phyloP scores from a whole-genome alignment of 2,329 filamentous ascomycete genomes.

The Fusarium nisikadoi region DNA sequence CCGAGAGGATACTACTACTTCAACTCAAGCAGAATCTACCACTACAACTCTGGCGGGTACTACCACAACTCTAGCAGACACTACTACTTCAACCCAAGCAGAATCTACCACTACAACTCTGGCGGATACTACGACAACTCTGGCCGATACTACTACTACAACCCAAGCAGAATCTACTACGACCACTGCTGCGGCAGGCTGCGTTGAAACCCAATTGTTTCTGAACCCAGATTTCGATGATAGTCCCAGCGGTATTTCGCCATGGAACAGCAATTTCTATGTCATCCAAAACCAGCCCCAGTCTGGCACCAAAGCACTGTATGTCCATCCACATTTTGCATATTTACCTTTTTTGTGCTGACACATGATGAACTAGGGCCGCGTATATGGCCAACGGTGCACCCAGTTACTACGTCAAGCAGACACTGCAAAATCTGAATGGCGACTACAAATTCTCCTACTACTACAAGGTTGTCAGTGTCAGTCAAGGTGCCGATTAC shows the following conservation, averaged over 20 bases:
- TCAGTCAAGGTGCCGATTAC: fast-evolving
- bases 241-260: fast-evolving
- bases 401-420: neutral
- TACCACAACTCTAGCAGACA: neutral
- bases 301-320: neutral
- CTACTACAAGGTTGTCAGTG: neutral
- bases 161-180: neutral
- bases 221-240: neutral
- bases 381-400: fast-evolving
- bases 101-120: neutral
- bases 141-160: neutral
- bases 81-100: neutral
- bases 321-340: fast-evolving
- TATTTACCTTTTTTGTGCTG: neutral
- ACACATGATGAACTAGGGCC: neutral
- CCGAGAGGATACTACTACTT: neutral
- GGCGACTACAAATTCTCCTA: neutral
- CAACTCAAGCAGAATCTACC: neutral
- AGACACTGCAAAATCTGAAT: neutral
- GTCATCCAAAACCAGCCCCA: neutral
- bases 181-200: neutral
- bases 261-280: neutral
- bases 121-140: neutral
- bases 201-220: neutral
- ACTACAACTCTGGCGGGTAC: neutral